Base-by-base conservation (phyloP, 2,329 filamentous ascomycete species). In the Botrytis aclada region DNA sequence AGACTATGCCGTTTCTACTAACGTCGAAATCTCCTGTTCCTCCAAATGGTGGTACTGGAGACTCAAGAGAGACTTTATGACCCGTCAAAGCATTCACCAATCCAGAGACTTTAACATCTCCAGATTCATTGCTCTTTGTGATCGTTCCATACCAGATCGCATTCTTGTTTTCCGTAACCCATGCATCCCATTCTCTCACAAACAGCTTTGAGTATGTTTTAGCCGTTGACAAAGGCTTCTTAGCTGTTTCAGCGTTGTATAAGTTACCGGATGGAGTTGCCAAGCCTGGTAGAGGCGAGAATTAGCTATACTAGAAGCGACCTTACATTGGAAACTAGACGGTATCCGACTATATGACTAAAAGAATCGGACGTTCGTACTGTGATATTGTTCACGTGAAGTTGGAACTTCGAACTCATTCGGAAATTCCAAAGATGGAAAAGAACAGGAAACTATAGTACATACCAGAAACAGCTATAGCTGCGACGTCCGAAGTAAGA, bases 141-240 rank as follows among this genome's bases (percentile, higher is more conserved):
- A 96, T 81, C 8, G 87, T 86, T 45, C 90, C 90, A 43, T 93
- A 92, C 86, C 91, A 96, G 41, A 97, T 86, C 3, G 91, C 87
- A 78, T 90, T 91, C 74, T 87, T 89, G 78, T 93, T 90, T 63
- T 90, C 87, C 0, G 87, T 89, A 39, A 90, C 84, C 83, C 91
- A 97, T n/a, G 86, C 82, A 80, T 97, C 93, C 93, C 93, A 97
- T 79, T 97, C 93, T 22, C 93, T 88, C 41, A 93, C 92, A 78
- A 93, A 96, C 39, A 95, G 87, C 65, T 87, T 88, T 32, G 88
- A 89, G 81, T 96, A 96, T 34, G 94, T 86, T 77, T 88, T 90
- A 41, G 89, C 93, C 5, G 88, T 88, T 32, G 90, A 90, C 37
- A 85, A 82, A 3, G 87, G 84, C 79, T 90, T 88, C 75, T 87